Evolutionary conservation across 306 rosid species (phyloP).

Genomic region (Vicia faba): DNA sequence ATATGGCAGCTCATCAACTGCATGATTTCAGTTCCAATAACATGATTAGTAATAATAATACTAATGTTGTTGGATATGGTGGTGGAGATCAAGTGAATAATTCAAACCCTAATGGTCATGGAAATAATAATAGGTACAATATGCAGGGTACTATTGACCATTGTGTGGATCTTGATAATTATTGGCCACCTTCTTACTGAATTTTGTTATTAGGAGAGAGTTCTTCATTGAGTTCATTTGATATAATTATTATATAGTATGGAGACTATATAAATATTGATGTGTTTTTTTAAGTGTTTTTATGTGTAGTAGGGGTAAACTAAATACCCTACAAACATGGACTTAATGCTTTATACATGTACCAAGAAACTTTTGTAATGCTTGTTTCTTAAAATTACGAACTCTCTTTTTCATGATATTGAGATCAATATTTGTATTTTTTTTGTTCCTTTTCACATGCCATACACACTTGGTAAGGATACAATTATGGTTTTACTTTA

Average conservation of each 20-base stretch:
- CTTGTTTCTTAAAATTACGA: not conserved
- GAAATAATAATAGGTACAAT: constrained; percentile 3
- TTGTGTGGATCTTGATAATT: constrained; percentile 33
- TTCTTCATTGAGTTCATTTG: not conserved
- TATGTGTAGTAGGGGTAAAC: not conserved
- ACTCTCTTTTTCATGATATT: constrained; percentile 8
- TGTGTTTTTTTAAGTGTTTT: not conserved
- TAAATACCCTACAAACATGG: not conserved
- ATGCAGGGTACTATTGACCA: constrained; percentile 16
- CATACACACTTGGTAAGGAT: too few species aligned
- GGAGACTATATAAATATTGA: not conserved
- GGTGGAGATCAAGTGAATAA: constrained; percentile 20
- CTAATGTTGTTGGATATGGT: constrained; percentile 13
- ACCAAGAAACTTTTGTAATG: not conserved
- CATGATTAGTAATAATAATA: constrained; percentile 8
- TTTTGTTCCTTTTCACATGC: too few species aligned
- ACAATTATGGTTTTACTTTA: too few species aligned
- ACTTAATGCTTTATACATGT: not conserved
- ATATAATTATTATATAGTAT: not conserved
- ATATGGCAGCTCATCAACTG: not conserved
- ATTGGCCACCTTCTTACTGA: constrained; percentile 30
- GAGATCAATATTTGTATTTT: too few species aligned
- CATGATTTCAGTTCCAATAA: constrained; percentile 28
- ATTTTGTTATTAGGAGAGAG: too few species aligned
- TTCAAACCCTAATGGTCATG: constrained; percentile 14